A percentile compares a stretch with the other conserved stretches of the same genome.
These are phyloP conservation scores for Solanum clarkiae DNA, from an alignment of 257 asterid genomes.

Conservation along the genomic window DNA sequence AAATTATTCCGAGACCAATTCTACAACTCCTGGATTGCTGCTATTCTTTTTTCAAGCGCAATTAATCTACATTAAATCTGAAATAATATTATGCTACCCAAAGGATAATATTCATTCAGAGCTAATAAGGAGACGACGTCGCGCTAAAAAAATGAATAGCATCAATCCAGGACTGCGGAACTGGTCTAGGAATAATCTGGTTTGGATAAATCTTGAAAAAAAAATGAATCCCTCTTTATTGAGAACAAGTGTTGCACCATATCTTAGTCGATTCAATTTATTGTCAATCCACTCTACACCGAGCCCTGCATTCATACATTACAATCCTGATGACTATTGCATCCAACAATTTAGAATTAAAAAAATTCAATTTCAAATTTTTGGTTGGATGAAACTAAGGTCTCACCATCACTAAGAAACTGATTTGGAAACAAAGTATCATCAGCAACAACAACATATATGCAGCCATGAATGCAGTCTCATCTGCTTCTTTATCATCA, in stretches of 20 bases:
- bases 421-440: conserved; percentile 12
- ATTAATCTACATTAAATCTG: neutral
- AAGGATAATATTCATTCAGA: too few relatives aligned
- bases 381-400: conserved; percentile 12
- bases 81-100: neutral
- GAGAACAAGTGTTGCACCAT: neutral
- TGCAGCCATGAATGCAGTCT: neutral
- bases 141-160: neutral
- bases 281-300: conserved; percentile 22
- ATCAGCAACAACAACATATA: neutral
- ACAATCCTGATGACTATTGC: conserved; percentile 2
- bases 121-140: too few relatives aligned
- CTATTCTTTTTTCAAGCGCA: neutral
- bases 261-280: conserved; percentile 8
- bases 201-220: neutral
- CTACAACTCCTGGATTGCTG: conserved; percentile 16
- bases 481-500: too few relatives aligned
- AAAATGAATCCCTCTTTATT: neutral
- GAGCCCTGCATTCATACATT: neutral
- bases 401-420: conserved; percentile 4
- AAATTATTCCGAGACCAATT: neutral
- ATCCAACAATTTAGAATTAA: neutral
- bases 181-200: neutral
- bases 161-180: conserved; percentile 12
- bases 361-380: conserved; percentile 13